These are phyloP conservation scores for Erythrobasidium hasegawianum DNA, from an alignment of 1,284 basidiomycete species.

Conservation along the genomic window DNA sequence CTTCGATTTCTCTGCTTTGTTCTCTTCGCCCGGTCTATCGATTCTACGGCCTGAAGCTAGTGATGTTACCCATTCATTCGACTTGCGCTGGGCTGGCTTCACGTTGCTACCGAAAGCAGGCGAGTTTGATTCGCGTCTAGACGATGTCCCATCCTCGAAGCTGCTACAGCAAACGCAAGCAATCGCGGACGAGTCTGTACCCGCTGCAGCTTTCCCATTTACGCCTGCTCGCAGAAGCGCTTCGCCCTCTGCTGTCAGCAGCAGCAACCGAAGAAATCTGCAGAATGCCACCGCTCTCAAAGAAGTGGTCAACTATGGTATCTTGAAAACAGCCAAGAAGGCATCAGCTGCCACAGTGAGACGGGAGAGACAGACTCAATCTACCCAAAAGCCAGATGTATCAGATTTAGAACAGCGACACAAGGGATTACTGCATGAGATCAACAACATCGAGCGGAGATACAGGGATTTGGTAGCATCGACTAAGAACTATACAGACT, in stretches of 20 bases:
- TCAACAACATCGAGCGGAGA: conserved; percentile 36
- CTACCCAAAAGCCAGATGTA: no score
- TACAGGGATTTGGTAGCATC: conserved; percentile 35
- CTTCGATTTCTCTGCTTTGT: conserved; percentile 42
- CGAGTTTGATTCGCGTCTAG: conserved; percentile 29
- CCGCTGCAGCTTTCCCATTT: neutral
- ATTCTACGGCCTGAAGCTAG: conserved; percentile 37
- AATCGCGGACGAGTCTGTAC: neutral
- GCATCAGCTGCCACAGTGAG: neutral
- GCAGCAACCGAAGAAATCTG: conserved; percentile 11
- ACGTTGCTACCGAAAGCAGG: conserved; percentile 31
- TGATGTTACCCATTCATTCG: conserved; percentile 3
- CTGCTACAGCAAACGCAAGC: neutral
- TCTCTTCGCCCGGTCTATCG: conserved; percentile 45
- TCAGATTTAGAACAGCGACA: conserved; percentile 36
- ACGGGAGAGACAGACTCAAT: no score
- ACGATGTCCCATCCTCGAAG: neutral
- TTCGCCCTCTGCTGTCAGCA: neutral
- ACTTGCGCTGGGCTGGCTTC: conserved; percentile 38
- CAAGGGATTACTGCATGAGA: conserved; percentile 22
- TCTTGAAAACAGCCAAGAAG: conserved; percentile 16
- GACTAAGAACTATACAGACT: neutral
- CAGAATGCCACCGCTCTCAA: conserved; percentile 25
- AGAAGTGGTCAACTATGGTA: conserved; percentile 15
- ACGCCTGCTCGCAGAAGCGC: conserved; percentile 19